Evolutionary conservation across 2,329 filamentous ascomycete genomes (phyloP).

Genomic region (Monosporascus sp.): DNA sequence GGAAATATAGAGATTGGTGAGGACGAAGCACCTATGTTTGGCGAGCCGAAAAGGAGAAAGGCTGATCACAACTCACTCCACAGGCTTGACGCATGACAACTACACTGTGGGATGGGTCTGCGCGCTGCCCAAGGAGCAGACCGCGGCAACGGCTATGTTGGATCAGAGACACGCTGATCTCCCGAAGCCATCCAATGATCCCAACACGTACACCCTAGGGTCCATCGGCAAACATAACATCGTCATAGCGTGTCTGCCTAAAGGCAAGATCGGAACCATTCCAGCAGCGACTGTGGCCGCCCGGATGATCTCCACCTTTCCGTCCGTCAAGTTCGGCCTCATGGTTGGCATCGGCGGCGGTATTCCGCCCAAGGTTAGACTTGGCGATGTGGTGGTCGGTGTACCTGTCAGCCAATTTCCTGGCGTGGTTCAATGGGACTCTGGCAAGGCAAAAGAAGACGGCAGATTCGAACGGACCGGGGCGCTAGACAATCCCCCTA

Average conservation of each 20-base stretch:
- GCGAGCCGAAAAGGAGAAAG: no score
- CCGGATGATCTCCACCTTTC: slow-evolving; percentile 27
- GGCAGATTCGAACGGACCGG: slow-evolving; percentile 13
- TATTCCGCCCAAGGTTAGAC: slow-evolving; percentile 12
- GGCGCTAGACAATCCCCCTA: slow-evolving; percentile 13
- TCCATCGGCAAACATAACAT: slow-evolving; percentile 15
- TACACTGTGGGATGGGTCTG: slow-evolving; percentile 20
- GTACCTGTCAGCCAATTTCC: slow-evolving; percentile 7
- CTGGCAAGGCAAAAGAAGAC: slow-evolving; percentile 12
- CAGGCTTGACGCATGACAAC: slow-evolving; percentile 2
- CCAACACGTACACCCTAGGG: slow-evolving; percentile 16
- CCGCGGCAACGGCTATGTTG: slow-evolving; percentile 15
- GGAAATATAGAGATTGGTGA: no score
- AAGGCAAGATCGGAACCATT: slow-evolving; percentile 27
- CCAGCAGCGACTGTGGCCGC: slow-evolving; percentile 27
- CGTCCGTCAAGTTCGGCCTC: slow-evolving; percentile 30
- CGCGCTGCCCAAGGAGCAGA: slow-evolving; percentile 12
- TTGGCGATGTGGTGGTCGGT: slow-evolving; percentile 22
- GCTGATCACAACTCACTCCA: no score
- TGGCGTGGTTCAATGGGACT: slow-evolving; percentile 20
- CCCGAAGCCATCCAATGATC: slow-evolving; percentile 2
- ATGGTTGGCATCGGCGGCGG: slow-evolving; percentile 38
- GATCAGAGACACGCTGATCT: slow-evolving; percentile 11
- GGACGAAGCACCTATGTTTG: no score
- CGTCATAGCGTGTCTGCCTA: slow-evolving; percentile 16